Evolutionary conservation across 2,329 filamentous ascomycete genomes (phyloP).

Genomic region (Sphaerulina vaccinii): DNA sequence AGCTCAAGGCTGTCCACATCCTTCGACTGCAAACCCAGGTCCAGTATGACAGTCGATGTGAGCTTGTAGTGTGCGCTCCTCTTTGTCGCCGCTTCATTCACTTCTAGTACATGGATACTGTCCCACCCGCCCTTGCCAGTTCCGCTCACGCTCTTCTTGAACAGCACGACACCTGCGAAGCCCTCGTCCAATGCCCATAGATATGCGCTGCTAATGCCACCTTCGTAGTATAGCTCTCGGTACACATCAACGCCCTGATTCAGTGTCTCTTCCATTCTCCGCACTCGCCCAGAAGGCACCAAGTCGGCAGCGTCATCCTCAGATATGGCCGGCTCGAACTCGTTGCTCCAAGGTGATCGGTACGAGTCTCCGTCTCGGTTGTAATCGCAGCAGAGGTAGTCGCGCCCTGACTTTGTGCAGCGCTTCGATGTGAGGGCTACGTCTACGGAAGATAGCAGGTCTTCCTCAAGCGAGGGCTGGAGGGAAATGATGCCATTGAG

Average conservation of each 20-base stretch:
- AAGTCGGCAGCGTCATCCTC: conserved; percentile 73
- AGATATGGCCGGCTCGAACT: conserved; percentile 89
- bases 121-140: conserved; percentile 68
- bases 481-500: conserved; percentile 85
- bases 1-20: conserved; percentile 83
- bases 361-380: conserved; percentile 98
- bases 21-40: conserved; percentile 67
- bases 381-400: conserved; percentile 99
- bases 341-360: conserved; percentile 97
- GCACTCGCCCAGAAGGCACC: conserved; percentile 82
- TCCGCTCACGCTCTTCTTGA: conserved; percentile 77
- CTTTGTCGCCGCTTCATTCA: conserved; percentile 72
- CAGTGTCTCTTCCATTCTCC: conserved; percentile 89
- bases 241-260: conserved; percentile 98
- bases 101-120: conserved; percentile 97
- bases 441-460: conserved; percentile 95
- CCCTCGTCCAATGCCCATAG: conserved; percentile 98
- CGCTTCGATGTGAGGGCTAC: conserved; percentile 85
- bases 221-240: conserved; percentile 94
- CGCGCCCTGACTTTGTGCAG: conserved; percentile 83
- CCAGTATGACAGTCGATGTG: conserved; percentile 93
- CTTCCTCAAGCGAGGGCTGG: conserved; percentile 89
- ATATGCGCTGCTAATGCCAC: conserved; percentile 92
- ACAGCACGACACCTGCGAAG: conserved; percentile 89
- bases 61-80: conserved; percentile 95